Evolutionary conservation across 2,329 filamentous ascomycete genomes (phyloP).

Genomic region (Aspergillus novoparasiticus): DNA sequence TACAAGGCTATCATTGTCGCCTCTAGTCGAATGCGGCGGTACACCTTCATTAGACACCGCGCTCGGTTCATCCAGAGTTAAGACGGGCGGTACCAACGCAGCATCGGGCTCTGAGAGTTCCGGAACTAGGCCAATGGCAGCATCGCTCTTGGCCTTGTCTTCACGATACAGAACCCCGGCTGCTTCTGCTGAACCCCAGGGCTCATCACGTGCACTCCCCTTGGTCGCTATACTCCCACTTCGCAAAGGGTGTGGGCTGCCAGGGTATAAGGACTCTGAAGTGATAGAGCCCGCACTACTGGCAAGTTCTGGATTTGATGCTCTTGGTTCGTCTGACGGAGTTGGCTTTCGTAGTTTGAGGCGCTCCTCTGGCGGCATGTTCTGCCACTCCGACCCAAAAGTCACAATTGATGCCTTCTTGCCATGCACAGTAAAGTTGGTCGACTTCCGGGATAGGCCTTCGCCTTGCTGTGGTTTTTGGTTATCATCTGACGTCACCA

Average conservation of each 20-base stretch:
- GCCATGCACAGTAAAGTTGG: slow-evolving; percentile 93
- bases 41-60: slow-evolving; percentile 11
- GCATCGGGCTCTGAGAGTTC: slow-evolving; percentile 6
- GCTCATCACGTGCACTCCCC: slow-evolving; percentile 49
- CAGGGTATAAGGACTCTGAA: slow-evolving; percentile 31
- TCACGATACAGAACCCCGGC: slow-evolving; percentile 18
- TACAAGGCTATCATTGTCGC: slow-evolving; percentile 12
- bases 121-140: slow-evolving; percentile 7
- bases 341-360: slow-evolving; percentile 62
- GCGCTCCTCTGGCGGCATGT: slow-evolving; percentile 72
- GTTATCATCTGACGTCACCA: slow-evolving; percentile 55
- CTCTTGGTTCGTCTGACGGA: slow-evolving; percentile 40
- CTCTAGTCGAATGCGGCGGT: slow-evolving; percentile 1
- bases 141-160: slow-evolving; percentile 14
- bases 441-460: slow-evolving; percentile 74
- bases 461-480: slow-evolving; percentile 57
- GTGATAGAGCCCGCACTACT: slow-evolving; percentile 31
- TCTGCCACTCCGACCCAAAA: slow-evolving; percentile 90
- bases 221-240: slow-evolving; percentile 70
- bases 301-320: slow-evolving; percentile 34
- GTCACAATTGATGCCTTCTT: slow-evolving; percentile 98
- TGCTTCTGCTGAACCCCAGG: slow-evolving; percentile 23
- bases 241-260: slow-evolving; percentile 63
- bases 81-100: not conserved
- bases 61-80: slow-evolving; percentile 4